phyloP scores from a whole-genome alignment of 768 basidiomycete species.

The Boletus subparvulus region DNA sequence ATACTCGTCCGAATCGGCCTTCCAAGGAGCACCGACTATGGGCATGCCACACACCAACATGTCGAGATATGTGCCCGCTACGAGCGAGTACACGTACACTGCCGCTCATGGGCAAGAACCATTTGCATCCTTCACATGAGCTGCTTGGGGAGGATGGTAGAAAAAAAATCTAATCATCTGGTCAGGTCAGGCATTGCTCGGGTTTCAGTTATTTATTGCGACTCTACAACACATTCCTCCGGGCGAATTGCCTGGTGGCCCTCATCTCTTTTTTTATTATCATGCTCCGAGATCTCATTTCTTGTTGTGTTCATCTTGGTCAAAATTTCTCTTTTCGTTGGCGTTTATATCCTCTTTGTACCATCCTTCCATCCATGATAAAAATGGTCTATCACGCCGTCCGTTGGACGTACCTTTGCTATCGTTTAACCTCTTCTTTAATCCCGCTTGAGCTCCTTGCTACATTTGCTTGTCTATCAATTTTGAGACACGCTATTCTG shows the following conservation, averaged over 20 bases:
- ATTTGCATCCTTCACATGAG: slow-evolving; percentile 21
- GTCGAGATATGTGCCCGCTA: slow-evolving; percentile 17
- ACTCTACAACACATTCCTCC: neutral
- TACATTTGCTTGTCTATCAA: slow-evolving; percentile 7
- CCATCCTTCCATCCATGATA: neutral
- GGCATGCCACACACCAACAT: slow-evolving; percentile 14
- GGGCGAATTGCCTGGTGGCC: slow-evolving; percentile 7
- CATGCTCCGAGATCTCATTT: slow-evolving; percentile 3
- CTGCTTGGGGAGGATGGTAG: neutral
- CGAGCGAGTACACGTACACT: slow-evolving; percentile 22
- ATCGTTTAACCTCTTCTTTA: slow-evolving; percentile 2
- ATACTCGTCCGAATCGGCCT: slow-evolving; percentile 20
- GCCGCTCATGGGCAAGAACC: slow-evolving; percentile 26
- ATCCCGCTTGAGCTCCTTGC: neutral
- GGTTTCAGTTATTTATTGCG: slow-evolving; percentile 6
- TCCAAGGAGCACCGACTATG: slow-evolving; percentile 15
- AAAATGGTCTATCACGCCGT: slow-evolving; percentile 9
- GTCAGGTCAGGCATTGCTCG: neutral
- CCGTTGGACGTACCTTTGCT: slow-evolving; percentile 7
- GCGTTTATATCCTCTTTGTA: slow-evolving; percentile 15
- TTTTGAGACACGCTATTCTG: slow-evolving; percentile 12
- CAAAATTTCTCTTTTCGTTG: slow-evolving; percentile 2
- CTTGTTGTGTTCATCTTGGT: slow-evolving; percentile 22
- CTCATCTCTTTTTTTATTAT: slow-evolving; percentile 5
- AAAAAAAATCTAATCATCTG: neutral